Evolutionary conservation across 1,139 yeast species (phyloP).

Genomic region (Yamadazyma triangularis): DNA sequence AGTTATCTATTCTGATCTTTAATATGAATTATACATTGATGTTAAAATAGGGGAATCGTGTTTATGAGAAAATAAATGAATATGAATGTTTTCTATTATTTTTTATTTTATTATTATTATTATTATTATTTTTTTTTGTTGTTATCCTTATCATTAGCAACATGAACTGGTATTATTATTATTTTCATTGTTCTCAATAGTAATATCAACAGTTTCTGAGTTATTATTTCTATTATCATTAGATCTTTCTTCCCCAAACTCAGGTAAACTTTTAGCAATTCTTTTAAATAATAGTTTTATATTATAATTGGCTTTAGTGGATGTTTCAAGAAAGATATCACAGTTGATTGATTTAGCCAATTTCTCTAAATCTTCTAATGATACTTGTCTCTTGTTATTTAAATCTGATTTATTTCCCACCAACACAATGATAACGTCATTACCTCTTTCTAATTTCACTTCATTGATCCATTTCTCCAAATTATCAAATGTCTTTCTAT

Average conservation of each 20-base stretch:
- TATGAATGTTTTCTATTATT: no score
- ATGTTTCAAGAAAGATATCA: conserved; percentile 82
- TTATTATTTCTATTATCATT: conserved; percentile 37
- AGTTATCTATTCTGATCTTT: no score
- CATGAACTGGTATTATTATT: conserved; percentile 29
- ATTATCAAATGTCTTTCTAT: conserved; percentile 73
- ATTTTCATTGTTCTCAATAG: conserved; percentile 24
- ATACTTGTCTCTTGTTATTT: conserved; percentile 71
- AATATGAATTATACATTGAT: no score
- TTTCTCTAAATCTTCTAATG: conserved; percentile 74
- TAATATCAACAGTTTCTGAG: conserved; percentile 44
- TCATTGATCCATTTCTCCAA: conserved; percentile 50
- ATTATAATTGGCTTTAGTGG: conserved; percentile 92
- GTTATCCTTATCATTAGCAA: conserved; percentile 1
- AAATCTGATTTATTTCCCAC: conserved; percentile 61
- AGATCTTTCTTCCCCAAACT: conserved; percentile 49
- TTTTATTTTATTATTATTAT: no score
- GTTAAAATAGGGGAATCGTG: no score
- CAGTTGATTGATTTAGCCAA: conserved; percentile 53
- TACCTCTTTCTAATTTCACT: conserved; percentile 72
- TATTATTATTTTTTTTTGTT: no score
- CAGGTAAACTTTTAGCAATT: conserved; percentile 89
- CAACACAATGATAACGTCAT: conserved; percentile 49
- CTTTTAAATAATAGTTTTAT: conserved; percentile 85
- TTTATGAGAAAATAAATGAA: no score